phyloP scores from a whole-genome alignment of 2,329 filamentous ascomycete species.

The Fusarium siculi region DNA sequence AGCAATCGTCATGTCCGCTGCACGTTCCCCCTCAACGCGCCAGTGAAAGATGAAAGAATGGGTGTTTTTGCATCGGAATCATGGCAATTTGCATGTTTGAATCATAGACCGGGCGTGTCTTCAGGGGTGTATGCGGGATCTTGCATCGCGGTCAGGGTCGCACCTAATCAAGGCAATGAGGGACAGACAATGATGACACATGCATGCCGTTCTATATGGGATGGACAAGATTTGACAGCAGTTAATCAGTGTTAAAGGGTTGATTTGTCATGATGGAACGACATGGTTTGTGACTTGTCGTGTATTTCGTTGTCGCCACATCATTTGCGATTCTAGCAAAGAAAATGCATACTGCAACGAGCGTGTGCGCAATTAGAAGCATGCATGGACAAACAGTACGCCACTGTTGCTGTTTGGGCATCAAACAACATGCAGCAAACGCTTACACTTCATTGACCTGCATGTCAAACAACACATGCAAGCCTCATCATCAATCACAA shows the following conservation, averaged over 20 bases:
- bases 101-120: neutral
- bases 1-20: neutral
- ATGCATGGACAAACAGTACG: neutral
- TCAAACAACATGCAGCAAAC: neutral
- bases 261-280: neutral
- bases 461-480: neutral
- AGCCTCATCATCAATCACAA: neutral
- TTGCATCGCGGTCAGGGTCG: neutral
- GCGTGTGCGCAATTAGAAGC: neutral
- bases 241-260: neutral
- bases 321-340: neutral
- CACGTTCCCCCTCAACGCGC: neutral
- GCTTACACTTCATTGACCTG: neutral
- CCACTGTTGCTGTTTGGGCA: neutral
- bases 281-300: neutral
- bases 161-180: neutral
- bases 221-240: neutral
- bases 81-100: neutral
- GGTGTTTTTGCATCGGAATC: no score
- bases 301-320: neutral
- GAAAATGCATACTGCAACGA: neutral
- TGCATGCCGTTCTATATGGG: neutral
- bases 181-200: neutral
- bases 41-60: fast-evolving
- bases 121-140: neutral